These are phyloP conservation scores for Saccharomyces hybrid DNA, from an alignment of 1,139 yeast genomes.

Conservation along the genomic window DNA sequence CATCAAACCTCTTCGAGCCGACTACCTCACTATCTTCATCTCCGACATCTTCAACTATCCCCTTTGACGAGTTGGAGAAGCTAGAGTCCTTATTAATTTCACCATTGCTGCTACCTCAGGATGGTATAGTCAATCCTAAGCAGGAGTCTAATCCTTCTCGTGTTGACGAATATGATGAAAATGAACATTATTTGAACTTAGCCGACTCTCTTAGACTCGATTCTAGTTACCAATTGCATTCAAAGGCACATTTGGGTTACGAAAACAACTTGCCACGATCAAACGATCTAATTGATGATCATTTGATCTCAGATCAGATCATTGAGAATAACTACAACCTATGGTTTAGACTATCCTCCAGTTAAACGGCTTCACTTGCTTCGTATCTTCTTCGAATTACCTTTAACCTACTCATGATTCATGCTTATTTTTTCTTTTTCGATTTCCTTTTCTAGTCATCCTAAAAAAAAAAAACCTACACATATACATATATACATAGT, in stretches of 20 bases:
- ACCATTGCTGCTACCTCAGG: conserved; percentile 3
- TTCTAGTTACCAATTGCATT: neutral
- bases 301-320: conserved; percentile 7
- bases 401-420: neutral
- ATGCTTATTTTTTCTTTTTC: neutral
- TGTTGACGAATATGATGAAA: neutral
- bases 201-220: neutral
- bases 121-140: neutral
- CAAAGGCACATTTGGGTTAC: neutral
- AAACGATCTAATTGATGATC: neutral
- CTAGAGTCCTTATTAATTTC: conserved; percentile 1
- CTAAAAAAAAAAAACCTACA: neutral
- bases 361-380: neutral
- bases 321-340: conserved; percentile 17
- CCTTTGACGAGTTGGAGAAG: neutral
- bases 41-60: neutral
- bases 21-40: neutral
- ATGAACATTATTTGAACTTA: neutral
- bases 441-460: neutral
- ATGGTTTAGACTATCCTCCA: conserved; percentile 8
- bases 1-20: neutral
- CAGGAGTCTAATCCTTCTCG: neutral
- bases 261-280: neutral
- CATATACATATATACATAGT: neutral
- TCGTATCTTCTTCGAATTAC: neutral